These are phyloP conservation scores for Otatea glauca DNA, from an alignment of 176 grass and related monocot species.

Conservation along the genomic window DNA sequence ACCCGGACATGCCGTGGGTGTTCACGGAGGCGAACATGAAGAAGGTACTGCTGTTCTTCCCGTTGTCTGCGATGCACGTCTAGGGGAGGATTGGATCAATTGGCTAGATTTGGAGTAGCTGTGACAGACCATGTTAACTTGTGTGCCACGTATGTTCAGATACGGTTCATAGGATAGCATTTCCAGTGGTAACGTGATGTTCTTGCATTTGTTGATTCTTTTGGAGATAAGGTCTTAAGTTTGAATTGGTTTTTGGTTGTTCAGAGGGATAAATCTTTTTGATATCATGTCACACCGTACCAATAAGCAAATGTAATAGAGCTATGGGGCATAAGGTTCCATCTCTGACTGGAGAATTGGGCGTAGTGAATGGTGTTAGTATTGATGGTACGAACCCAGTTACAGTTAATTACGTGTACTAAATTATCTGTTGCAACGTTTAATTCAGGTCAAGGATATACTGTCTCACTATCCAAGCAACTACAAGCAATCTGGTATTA, in stretches of 20 bases:
- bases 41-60: slow-evolving; percentile 53
- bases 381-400: neutral
- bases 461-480: slow-evolving; percentile 91
- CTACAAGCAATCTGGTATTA: slow-evolving; percentile 97
- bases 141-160: slow-evolving; percentile 21
- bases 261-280: neutral
- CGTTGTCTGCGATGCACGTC: neutral
- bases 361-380: slow-evolving; percentile 24
- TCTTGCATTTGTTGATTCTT: neutral
- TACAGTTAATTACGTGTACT: neutral
- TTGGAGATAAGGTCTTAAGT: neutral
- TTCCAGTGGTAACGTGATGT: neutral
- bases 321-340: neutral
- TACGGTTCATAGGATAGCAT: slow-evolving; percentile 11
- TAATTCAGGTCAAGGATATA: slow-evolving; percentile 74
- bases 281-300: neutral
- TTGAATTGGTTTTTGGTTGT: neutral
- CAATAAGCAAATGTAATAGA: neutral
- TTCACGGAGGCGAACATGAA: slow-evolving; percentile 76
- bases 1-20: slow-evolving; percentile 66
- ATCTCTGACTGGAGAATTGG: neutral
- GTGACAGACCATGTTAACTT: neutral
- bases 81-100: neutral
- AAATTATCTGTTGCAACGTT: neutral
- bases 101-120: slow-evolving; percentile 18